Evolutionary conservation across 202 grass and related monocot genomes (phyloP).

Genomic region (Alloteropsis angusta): DNA sequence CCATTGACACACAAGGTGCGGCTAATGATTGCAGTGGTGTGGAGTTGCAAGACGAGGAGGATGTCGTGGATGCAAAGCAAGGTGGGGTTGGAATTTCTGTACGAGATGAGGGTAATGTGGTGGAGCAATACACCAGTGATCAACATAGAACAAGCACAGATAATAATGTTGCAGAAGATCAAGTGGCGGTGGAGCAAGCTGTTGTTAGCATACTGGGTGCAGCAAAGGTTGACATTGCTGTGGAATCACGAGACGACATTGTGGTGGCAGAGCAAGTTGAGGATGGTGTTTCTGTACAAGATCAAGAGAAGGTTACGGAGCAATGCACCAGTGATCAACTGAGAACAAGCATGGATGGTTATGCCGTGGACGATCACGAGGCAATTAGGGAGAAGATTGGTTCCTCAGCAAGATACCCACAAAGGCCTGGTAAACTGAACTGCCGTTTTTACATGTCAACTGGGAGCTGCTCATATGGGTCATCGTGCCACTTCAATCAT

Average conservation of each 20-base stretch:
- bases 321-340: slow-evolving; percentile 3
- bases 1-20: neutral
- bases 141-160: neutral
- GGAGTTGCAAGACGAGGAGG: neutral
- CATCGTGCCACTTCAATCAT: slow-evolving; percentile 39
- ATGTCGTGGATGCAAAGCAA: neutral
- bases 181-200: neutral
- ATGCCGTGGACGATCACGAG: slow-evolving; percentile 2
- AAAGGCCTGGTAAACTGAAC: slow-evolving; percentile 35
- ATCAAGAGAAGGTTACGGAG: slow-evolving; percentile 3
- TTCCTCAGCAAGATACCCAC: slow-evolving; percentile 31
- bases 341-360: neutral
- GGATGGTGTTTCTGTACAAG: neutral
- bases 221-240: neutral
- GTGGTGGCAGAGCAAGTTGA: neutral
- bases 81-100: neutral
- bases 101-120: neutral
- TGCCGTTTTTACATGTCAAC: slow-evolving; percentile 39
- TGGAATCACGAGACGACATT: neutral
- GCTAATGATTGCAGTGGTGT: neutral
- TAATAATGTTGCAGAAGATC: neutral
- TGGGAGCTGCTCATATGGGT: slow-evolving; percentile 32
- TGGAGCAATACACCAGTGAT: neutral
- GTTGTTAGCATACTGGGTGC: neutral
- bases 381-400: slow-evolving; percentile 25